Base-by-base conservation (phyloP, 2,329 filamentous ascomycete species). In the Penicillium hesseltinei region DNA sequence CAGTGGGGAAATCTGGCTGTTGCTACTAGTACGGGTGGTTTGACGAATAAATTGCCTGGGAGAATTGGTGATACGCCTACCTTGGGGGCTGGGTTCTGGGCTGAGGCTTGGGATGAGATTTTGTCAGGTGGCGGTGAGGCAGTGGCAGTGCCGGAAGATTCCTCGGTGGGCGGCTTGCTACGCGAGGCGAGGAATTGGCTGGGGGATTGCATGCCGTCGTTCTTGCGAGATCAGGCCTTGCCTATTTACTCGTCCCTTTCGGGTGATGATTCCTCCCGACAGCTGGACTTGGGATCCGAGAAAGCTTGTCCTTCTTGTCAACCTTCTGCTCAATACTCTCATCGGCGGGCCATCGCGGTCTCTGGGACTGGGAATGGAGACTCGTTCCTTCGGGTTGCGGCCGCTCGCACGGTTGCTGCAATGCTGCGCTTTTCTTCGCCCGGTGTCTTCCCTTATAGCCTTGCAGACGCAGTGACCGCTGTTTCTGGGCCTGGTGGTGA, bases 311-410 rank as follows among this genome's bases (percentile, higher is more conserved):
- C 42, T 21, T 19, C 36, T 17, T 42, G 60, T n/a, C 42, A 48
- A 25, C 29, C 46, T 13, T 27, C 29, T 40, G 17, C 38, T 25
- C 27, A 54, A 56, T 35, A n/a, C 29, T 13, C 17, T 40, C 36
- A 0, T 21, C 31, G 69, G 60, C 73, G 75, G 48, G 77, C 77
- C 3, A 71, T 84, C 69, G 90, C 82, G 0, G 77, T 91, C 10
- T 93, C 89, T 0, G 89, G 90, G 0, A 93, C 91, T 0, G 92
- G 92, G 0, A 96, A 96, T 66, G 92, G 92, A 0, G 92, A 96
- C 74, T 91, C 89, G 0, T 96, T 96, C 71, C 80, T 96, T 17
- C 86, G 91, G 4, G 78, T 85, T 2, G 83, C 81, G 15, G 91
- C 91, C 1, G 84, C 83, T 0, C 84, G 89, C 33, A 92, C 89